Evolutionary conservation across 352 stramenopile species (phyloP).

Genomic region (Phytophthora capsici): DNA sequence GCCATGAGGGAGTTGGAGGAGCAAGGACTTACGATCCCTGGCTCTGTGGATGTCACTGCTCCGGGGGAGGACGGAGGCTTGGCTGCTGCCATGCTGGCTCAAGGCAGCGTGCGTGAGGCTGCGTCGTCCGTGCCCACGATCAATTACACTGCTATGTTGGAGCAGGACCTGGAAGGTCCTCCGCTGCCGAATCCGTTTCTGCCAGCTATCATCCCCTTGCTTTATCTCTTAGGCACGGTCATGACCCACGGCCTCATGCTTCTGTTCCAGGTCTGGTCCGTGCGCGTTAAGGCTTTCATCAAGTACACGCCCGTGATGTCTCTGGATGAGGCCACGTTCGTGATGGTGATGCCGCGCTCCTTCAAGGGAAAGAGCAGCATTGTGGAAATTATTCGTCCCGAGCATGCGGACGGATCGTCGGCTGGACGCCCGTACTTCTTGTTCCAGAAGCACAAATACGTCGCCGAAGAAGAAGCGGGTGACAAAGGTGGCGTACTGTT

Average conservation of each 20-base stretch:
- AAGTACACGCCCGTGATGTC: conserved; percentile 82
- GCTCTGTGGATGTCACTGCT: conserved; percentile 26
- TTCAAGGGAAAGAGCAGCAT: conserved; percentile 91
- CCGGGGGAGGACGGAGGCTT: conserved; percentile 52
- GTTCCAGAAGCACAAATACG: conserved; percentile 92
- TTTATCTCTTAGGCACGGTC: conserved; percentile 84
- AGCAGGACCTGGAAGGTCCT: conserved; percentile 63
- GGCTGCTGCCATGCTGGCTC: conserved; percentile 71
- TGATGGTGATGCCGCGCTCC: conserved; percentile 84
- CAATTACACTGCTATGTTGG: conserved; percentile 67
- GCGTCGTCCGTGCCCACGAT: conserved; percentile 35
- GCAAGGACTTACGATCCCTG: conserved; percentile 51
- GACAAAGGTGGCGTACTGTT: conserved; percentile 79
- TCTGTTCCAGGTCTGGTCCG: conserved; percentile 90
- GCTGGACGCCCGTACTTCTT: conserved; percentile 73
- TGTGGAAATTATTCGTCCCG: conserved; percentile 60
- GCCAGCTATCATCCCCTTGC: conserved; percentile 87
- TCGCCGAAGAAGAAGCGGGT: conserved; percentile 62
- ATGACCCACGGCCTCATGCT: conserved; percentile 88
- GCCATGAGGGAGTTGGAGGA: conserved; percentile 79
- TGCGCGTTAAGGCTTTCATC: conserved; percentile 80
- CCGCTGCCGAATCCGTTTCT: conserved; percentile 92
- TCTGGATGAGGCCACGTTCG: conserved; percentile 70
- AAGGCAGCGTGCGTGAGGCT: conserved; percentile 70
- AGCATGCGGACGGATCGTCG: conserved; percentile 39